Conservation (phyloP, 1,284 basidiomycete genomes). For the Microbotryum saponariae region DNA sequence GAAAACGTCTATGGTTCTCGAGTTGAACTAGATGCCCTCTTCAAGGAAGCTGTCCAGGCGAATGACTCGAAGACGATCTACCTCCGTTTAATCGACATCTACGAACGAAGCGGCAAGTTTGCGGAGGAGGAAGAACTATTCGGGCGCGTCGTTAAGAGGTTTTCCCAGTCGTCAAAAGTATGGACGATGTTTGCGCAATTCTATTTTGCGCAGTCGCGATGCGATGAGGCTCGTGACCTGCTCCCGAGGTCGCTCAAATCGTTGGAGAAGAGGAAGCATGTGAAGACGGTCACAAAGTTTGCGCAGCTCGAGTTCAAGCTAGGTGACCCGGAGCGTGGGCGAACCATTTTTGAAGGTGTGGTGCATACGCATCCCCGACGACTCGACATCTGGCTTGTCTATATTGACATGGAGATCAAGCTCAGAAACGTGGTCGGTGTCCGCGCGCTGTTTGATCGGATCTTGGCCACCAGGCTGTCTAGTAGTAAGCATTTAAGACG, state of each 20-base stretch:
- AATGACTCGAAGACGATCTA: constrained; percentile 91
- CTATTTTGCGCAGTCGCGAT: constrained; percentile 47
- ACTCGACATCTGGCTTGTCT: constrained; percentile 92
- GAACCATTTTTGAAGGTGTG: constrained; percentile 94
- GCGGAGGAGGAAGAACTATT: constrained; percentile 82
- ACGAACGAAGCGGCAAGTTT: constrained; percentile 71
- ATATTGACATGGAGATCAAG: constrained; percentile 88
- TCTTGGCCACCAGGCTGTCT: constrained; percentile 75
- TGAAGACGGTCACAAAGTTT: constrained; percentile 90
- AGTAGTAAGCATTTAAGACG: constrained; percentile 67
- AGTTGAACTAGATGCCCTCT: constrained; percentile 64
- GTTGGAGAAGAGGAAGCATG: constrained; percentile 91
- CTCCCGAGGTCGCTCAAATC: constrained; percentile 84
- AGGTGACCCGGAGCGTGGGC: constrained; percentile 87
- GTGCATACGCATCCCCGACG: constrained; percentile 88
- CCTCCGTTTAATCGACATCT: constrained; percentile 72
- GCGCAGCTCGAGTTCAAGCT: constrained; percentile 91
- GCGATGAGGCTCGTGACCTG: constrained; percentile 67
- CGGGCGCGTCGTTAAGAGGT: constrained; percentile 81
- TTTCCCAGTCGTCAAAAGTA: constrained; percentile 78
- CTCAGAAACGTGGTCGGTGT: constrained; percentile 67
- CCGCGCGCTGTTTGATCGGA: constrained; percentile 75
- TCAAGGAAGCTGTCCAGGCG: constrained; percentile 80
- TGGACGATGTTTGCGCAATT: constrained; percentile 82
- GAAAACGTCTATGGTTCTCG: constrained; percentile 90